A percentile compares a stretch with the other conserved stretches of the same genome.
Conservation (phyloP, 768 basidiomycete species). For the Clitopilus hobsonii region DNA sequence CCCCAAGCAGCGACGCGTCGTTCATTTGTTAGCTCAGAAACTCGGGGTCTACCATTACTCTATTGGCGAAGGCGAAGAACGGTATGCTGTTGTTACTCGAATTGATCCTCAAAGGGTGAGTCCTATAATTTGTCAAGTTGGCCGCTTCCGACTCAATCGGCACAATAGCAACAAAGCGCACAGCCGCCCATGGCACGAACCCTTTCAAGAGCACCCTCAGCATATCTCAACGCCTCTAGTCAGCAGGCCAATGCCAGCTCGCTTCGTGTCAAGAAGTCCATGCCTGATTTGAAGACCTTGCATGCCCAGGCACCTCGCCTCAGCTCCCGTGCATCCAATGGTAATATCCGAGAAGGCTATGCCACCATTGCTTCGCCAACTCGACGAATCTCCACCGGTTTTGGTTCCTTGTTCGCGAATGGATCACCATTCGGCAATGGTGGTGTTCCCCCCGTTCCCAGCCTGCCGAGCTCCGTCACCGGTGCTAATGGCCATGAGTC, state of each 20-base stretch:
- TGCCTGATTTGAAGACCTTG: constrained; percentile 94
- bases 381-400: constrained; percentile 68
- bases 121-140: constrained; percentile 14
- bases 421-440: constrained; percentile 39
- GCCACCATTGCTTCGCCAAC: constrained; percentile 83
- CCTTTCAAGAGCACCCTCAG: constrained; percentile 76
- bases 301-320: constrained; percentile 78
- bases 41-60: constrained; percentile 94
- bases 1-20: constrained; percentile 84
- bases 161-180: constrained; percentile 35
- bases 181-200: constrained; percentile 57
- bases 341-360: constrained; percentile 83
- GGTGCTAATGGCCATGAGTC: constrained; percentile 42
- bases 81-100: constrained; percentile 92
- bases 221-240: constrained; percentile 62
- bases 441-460: constrained; percentile 74
- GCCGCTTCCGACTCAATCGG: constrained; percentile 8
- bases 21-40: constrained; percentile 95
- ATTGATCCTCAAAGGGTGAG: constrained; percentile 79
- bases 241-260: constrained; percentile 41
- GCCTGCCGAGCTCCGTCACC: constrained; percentile 45
- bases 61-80: constrained; percentile 87
- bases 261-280: constrained; percentile 93
- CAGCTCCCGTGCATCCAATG: constrained; percentile 77
- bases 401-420: constrained; percentile 64